Conservation (phyloP, 2,329 filamentous ascomycete species). For the Paecilomyces variotii region DNA sequence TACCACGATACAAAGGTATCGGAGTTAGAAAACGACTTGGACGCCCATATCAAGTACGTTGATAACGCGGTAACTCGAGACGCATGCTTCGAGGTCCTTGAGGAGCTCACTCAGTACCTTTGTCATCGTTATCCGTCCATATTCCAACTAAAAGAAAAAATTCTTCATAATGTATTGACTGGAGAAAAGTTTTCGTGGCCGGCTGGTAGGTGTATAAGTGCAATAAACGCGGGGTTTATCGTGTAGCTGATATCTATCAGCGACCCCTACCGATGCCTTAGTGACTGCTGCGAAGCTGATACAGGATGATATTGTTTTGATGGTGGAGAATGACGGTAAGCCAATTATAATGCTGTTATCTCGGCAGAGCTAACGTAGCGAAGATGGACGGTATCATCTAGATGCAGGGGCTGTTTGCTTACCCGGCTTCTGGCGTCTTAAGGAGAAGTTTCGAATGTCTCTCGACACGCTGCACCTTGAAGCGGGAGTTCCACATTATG, state of each 20-base stretch:
- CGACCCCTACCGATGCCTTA: background rate
- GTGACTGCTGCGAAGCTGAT: background rate
- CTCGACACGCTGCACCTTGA: constrained; percentile 10
- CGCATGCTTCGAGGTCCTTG: background rate
- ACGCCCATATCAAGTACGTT: background rate
- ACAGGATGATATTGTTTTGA: background rate
- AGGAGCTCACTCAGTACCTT: background rate
- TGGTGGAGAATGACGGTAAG: background rate
- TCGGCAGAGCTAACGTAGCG: background rate
- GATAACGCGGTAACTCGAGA: background rate
- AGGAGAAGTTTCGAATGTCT: constrained; percentile 10
- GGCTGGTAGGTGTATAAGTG: background rate
- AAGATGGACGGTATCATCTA: constrained; percentile 8
- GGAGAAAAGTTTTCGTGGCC: background rate
- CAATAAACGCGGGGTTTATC: background rate
- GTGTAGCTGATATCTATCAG: background rate
- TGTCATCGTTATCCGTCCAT: background rate
- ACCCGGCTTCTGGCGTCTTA: constrained; percentile 8
- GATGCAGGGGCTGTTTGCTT: constrained; percentile 8
- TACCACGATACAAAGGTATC: constrained; percentile 9
- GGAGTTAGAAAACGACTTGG: constrained; percentile 7
- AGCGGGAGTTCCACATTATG: constrained; percentile 10
- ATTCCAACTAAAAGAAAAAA: background rate
- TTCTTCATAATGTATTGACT: background rate
- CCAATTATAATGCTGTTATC: background rate